Evolutionary conservation across 805 yeast genomes (phyloP), one percentile per base, ranked within the genome.

Genomic region (Metschnikowia matae): DNA sequence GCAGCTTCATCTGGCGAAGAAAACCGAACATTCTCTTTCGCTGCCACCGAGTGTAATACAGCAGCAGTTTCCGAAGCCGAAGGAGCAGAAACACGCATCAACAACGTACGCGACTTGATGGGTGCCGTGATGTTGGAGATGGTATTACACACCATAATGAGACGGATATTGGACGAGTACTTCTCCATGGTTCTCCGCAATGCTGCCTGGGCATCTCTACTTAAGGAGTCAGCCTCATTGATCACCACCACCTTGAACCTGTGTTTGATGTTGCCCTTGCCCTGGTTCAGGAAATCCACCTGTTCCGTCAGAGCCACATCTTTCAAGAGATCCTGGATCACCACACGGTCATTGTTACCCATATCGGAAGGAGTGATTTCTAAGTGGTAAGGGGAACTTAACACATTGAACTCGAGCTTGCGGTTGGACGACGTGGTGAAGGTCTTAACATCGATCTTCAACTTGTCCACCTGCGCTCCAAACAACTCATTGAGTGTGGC

Each of bases 311-410:
- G 96, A 2, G 97, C 99, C 42, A 94, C 83, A 56, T 94, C 98
- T 62, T 94, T 94, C 59, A 94, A 76, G 53, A 94, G 70, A 61
- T 94, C 97, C 65, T 94, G 98, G 57, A 94, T 90, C 32, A 94
- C 97, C 46, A 94, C 85, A 54, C 98, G 78, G 69, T 94, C 99
- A 63, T 90, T 89, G 66, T 86, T 89, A 6, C 98, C 98, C 84
- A 94, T 85, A 68, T 94, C 99, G 53, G 94, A 81, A 6, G 99
- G 99, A 2, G 98, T 94, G 60, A 94, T 87, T 65, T 94, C 99
- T 54, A 91, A 70, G 68, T 94, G 99, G 63, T 85, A 82, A 0
- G 92, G 87, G 10, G 96, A 85, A 40, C 96, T 87, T n/a, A 94
- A 87, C 20, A 94, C 90, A 62, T 89, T 94, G 68, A 94, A 84